phyloP scores from a whole-genome alignment of 345 rosid species.

The Gossypium stocksii region DNA sequence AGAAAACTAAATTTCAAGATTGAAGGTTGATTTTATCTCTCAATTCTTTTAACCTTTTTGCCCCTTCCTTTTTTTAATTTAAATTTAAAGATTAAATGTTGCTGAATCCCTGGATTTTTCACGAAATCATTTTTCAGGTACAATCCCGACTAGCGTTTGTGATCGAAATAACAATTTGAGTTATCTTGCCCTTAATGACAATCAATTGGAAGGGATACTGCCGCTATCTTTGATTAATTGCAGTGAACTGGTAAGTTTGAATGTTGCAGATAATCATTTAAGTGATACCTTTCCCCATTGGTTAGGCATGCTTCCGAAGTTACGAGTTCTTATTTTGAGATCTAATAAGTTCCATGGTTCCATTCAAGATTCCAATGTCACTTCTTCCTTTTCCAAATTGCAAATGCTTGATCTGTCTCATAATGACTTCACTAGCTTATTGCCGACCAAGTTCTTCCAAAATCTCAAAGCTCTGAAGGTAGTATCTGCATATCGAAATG shows the following conservation, averaged over 20 bases:
- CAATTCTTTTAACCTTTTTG: too few species aligned
- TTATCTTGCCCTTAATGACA: too few species aligned
- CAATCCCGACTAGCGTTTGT: background rate
- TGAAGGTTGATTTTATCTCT: too few species aligned
- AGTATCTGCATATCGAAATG: too few species aligned
- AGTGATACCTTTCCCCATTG: background rate
- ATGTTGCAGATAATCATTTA: conserved; percentile 11
- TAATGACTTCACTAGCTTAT: background rate
- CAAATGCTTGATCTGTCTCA: background rate
- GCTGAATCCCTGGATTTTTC: background rate
- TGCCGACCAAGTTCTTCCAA: background rate
- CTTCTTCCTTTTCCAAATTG: background rate
- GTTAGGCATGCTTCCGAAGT: background rate
- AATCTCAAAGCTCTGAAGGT: background rate
- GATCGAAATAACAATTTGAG: too few species aligned
- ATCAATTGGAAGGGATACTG: background rate
- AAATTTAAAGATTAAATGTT: too few species aligned
- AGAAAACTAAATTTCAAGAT: too few species aligned
- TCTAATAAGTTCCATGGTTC: background rate
- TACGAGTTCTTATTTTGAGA: background rate
- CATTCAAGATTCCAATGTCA: background rate
- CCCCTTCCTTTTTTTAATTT: too few species aligned
- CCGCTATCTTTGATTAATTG: conserved; percentile 16
- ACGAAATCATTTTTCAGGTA: background rate
- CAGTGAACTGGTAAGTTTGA: background rate